Evolutionary conservation across 805 yeast genomes (phyloP), one percentile per base, ranked within the genome.

Genomic region (Jamesozyma hellenica): DNA sequence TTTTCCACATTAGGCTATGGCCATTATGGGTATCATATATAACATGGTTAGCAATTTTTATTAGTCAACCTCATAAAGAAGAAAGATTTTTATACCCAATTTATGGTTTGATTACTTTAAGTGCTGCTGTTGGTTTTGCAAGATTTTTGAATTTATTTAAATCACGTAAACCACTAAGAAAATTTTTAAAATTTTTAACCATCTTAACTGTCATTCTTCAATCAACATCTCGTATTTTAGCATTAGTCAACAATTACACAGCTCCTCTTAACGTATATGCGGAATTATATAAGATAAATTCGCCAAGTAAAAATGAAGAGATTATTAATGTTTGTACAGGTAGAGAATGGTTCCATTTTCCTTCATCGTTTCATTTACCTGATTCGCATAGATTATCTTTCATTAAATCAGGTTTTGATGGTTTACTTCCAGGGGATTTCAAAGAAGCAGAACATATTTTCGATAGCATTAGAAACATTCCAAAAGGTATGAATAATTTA

Each of bases 271-370:
- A 64, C 0, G 74, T 81, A 1, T 80, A 77, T 51, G 49, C 63
- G n/a, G 65, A 63, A 16, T 29, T 60, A 16, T 40, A 43, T 30
- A 34, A 35, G 3, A 16, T 42, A 14, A 12, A 11, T 11, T 25
- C 34, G 2, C 29, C 14, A 4, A 15, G 8, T n/a, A 10, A 32
- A 17, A 13, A 13, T 14, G 17, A 19, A 8, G 15, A 26, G 14
- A 21, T 12, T 54, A 15, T 62, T 28, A 80, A 76, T 47, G 80
- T 90, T 0, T 90, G 97, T 60, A 70, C 82, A n/a, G 96, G 96
- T 2, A 72, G 95, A 42, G 96, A 90, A 63, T 88, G 96, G 96
- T 86, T 85, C 53, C 82, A 90, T 54, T 88, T 67, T 60, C 96
- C 97, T 9, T 77, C 83, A 1, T 87, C 96, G 0, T 83, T 87